Conservation (phyloP, 331 rosid species). For the Quercus tomentella region DNA sequence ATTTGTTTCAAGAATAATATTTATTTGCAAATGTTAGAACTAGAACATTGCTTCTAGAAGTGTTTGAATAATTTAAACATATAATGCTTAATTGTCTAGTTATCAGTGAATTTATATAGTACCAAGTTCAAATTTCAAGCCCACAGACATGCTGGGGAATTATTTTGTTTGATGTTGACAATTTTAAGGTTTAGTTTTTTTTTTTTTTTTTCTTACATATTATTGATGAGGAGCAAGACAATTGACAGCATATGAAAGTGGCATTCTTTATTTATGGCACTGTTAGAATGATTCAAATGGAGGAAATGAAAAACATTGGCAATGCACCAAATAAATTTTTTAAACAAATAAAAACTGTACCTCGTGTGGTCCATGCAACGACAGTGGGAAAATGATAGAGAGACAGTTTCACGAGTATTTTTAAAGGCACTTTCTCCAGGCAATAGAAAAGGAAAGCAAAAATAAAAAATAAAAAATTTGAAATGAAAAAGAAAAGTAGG, state of each 20-base stretch:
- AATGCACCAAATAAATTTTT: background rate
- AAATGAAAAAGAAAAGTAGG: no score
- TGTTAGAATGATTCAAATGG: conserved; percentile 3
- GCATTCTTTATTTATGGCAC: background rate
- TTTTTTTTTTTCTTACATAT: background rate
- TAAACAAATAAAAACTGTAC: background rate
- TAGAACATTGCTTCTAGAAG: background rate
- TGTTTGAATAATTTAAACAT: background rate
- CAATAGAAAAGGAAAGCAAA: no score
- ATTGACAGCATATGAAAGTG: conserved; percentile 10
- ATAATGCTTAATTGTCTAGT: background rate
- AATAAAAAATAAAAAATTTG: no score
- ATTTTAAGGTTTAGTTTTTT: background rate
- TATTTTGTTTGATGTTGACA: conserved; percentile 15
- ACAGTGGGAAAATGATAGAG: conserved; percentile 5
- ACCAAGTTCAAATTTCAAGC: background rate
- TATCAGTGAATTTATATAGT: background rate
- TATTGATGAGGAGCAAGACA: conserved; percentile 7
- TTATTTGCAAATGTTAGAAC: background rate
- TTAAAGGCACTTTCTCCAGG: no score
- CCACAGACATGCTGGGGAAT: background rate
- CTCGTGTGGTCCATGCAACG: conserved; percentile 21
- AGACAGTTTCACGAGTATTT: background rate
- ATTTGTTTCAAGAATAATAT: no score
- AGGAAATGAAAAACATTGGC: background rate